Conservation (phyloP, 2,329 filamentous ascomycete genomes). For the Beauveria caledonica region DNA sequence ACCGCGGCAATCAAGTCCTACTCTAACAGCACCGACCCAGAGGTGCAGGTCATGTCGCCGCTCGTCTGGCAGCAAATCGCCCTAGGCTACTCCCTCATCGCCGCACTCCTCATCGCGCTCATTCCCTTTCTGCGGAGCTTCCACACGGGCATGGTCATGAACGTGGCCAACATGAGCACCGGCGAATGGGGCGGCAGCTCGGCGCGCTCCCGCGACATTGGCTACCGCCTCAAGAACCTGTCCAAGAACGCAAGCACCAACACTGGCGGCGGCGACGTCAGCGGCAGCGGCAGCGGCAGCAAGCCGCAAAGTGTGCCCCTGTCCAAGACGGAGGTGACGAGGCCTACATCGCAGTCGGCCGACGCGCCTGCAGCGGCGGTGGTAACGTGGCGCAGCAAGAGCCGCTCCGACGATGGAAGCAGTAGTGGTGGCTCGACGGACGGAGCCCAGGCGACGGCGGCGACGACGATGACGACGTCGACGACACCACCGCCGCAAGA, state of each 20-base stretch:
- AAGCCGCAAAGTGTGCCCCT: background rate
- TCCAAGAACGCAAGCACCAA: background rate
- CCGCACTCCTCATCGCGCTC: constrained; percentile 17
- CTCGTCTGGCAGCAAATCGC: constrained; percentile 16
- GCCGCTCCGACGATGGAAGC: background rate
- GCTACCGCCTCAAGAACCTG: constrained; percentile 4
- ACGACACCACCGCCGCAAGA: background rate
- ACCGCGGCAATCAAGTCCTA: constrained; percentile 11
- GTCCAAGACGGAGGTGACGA: background rate
- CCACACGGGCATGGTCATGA: constrained; percentile 12
- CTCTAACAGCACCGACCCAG: constrained; percentile 9
- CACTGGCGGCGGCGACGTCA: background rate
- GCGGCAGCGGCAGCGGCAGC: background rate
- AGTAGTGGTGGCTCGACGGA: too few relatives aligned
- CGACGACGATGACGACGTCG: background rate
- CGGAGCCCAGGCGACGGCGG: background rate
- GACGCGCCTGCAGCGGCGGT: background rate
- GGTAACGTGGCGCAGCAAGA: background rate
- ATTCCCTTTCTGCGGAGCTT: constrained; percentile 17
- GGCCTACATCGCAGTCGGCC: background rate
- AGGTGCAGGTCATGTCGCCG: constrained; percentile 12
- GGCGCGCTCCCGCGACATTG: constrained; percentile 1
- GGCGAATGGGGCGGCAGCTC: constrained; percentile 1
- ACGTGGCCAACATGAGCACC: constrained; percentile 6
- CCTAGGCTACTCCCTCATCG: constrained; percentile 16